Evolutionary conservation across 2,329 filamentous ascomycete species (phyloP).

Genomic region (Fusarium sp.): DNA sequence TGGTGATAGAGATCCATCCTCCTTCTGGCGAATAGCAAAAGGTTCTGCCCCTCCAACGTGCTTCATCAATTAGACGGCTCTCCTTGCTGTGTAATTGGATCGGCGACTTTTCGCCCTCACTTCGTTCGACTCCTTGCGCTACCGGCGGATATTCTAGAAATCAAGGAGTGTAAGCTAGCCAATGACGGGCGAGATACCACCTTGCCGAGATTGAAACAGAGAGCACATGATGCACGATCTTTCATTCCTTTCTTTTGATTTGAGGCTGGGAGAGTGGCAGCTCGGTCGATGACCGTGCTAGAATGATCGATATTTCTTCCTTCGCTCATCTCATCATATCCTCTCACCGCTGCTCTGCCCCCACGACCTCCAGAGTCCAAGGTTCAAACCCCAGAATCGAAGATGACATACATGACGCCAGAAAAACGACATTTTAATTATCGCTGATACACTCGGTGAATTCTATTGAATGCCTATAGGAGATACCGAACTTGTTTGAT

Average conservation of each 20-base stretch:
- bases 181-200: slow-evolving; percentile 41
- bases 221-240: slow-evolving; percentile 46
- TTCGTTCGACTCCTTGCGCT: slow-evolving; percentile 48
- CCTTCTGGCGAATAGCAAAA: slow-evolving; percentile 37
- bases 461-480: slow-evolving; percentile 25
- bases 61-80: slow-evolving; percentile 29
- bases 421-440: slow-evolving; percentile 14
- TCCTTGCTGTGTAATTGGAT: slow-evolving; percentile 35
- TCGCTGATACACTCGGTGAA: slow-evolving; percentile 21
- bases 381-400: slow-evolving; percentile 23
- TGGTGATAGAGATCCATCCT: slow-evolving; percentile 42
- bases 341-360: slow-evolving; percentile 47
- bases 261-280: slow-evolving; percentile 34
- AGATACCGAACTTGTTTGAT: slow-evolving; percentile 9
- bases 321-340: slow-evolving; percentile 33
- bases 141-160: slow-evolving; percentile 55
- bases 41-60: slow-evolving; percentile 33
- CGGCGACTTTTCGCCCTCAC: slow-evolving; percentile 34
- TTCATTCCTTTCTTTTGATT: slow-evolving; percentile 43
- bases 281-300: slow-evolving; percentile 39
- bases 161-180: slow-evolving; percentile 42
- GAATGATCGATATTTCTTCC: slow-evolving; percentile 33
- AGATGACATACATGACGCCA: slow-evolving; percentile 39
- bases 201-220: slow-evolving; percentile 37
- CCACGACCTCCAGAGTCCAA: slow-evolving; percentile 28